These are phyloP conservation scores for Arthrobotrys musiformis DNA, from an alignment of 2,329 filamentous ascomycete species.

Conservation along the genomic window DNA sequence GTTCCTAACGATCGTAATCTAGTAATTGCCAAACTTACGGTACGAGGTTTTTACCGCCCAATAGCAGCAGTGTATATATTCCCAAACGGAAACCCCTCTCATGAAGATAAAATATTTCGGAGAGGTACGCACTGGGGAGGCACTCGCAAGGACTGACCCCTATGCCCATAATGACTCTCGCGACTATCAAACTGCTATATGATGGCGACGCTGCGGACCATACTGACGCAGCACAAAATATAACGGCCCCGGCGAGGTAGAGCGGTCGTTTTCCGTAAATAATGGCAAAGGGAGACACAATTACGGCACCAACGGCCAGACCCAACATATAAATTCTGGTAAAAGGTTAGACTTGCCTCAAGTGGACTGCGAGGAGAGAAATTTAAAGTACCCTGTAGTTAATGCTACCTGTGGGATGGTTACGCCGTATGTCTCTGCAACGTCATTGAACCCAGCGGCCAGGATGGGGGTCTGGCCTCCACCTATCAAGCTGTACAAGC, in stretches of 20 bases:
- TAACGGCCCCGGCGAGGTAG: slow-evolving; percentile 78
- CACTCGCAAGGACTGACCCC: slow-evolving; percentile 89
- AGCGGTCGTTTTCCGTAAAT: slow-evolving; percentile 90
- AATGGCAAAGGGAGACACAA: slow-evolving; percentile 91
- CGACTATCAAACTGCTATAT: slow-evolving; percentile 81
- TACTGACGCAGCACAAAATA: slow-evolving; percentile 80
- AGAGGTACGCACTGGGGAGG: slow-evolving; percentile 90
- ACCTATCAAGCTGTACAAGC: slow-evolving; percentile 91
- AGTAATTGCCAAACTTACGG: slow-evolving; percentile 64
- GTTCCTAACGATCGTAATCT: not conserved
- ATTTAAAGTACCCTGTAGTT: slow-evolving; percentile 71
- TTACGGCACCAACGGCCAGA: slow-evolving; percentile 81
- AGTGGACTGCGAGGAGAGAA: not conserved
- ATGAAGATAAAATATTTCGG: slow-evolving; percentile 95
- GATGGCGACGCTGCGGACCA: slow-evolving; percentile 89
- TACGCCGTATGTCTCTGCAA: slow-evolving; percentile 75
- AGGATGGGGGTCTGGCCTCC: slow-evolving; percentile 92
- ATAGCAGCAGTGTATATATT: slow-evolving; percentile 87
- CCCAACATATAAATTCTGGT: slow-evolving; percentile 84
- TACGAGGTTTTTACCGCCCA: slow-evolving; percentile 90
- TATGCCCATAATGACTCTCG: slow-evolving; percentile 86
- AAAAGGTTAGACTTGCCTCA: not conserved
- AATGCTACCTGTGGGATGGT: slow-evolving; percentile 78
- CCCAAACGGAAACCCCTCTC: slow-evolving; percentile 92
- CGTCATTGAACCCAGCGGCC: slow-evolving; percentile 81